Evolutionary conservation across 2,329 filamentous ascomycete species (phyloP).

Genomic region (Trichoderma polysporum): DNA sequence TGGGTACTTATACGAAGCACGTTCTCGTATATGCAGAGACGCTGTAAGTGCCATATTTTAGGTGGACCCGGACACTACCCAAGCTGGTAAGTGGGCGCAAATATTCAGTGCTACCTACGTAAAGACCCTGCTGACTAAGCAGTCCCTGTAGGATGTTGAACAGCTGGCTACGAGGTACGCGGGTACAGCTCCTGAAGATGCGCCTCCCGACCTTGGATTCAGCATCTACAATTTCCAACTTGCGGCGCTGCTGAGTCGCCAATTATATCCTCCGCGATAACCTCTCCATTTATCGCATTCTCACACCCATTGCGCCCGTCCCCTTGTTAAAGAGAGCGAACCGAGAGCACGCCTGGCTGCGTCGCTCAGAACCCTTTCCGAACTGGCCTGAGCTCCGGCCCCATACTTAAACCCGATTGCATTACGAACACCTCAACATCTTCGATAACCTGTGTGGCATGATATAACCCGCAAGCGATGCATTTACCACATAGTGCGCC

Average conservation of each 20-base stretch:
- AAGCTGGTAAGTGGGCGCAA: conserved; percentile 9
- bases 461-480: conserved; percentile 41
- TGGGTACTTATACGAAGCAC: not conserved
- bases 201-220: not conserved
- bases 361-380: not conserved
- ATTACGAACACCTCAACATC: conserved; percentile 4
- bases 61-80: not conserved
- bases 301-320: not conserved
- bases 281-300: no score
- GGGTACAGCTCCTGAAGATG: conserved; percentile 8
- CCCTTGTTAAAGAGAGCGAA: not conserved
- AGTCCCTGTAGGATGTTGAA: not conserved
- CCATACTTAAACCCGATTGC: not conserved
- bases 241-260: not conserved
- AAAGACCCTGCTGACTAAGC: conserved; percentile 5
- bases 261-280: not conserved
- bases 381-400: not conserved
- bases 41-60: not conserved
- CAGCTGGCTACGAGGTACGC: conserved; percentile 8
- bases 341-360: conserved; percentile 21
- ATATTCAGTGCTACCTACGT: not conserved
- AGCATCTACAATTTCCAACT: not conserved
- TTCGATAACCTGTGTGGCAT: conserved; percentile 27
- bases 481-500: conserved; percentile 47
- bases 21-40: conserved; percentile 5